Evolutionary conservation across 352 stramenopile species (phyloP), one percentile per base, ranked within the genome.

Genomic region (Pythium pyrilobum): DNA sequence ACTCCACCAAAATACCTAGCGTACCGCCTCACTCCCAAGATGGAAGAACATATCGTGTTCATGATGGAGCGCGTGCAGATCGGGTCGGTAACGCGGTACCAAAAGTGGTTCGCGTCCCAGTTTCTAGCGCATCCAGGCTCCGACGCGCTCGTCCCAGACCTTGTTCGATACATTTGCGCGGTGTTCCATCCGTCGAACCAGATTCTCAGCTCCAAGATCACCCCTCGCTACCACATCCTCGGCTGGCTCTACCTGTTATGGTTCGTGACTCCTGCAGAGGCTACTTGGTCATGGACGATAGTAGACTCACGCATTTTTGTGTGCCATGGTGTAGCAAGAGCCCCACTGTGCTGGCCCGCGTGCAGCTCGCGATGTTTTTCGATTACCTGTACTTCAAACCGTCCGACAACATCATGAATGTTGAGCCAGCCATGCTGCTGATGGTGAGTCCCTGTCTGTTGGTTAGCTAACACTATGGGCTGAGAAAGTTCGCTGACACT

Each of bases 281-380:
- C n/a, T n/a, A n/a, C n/a, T n/a, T n/a, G n/a, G n/a, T n/a, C n/a
- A n/a, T n/a, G n/a, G n/a, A n/a, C n/a, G n/a, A n/a, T n/a, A n/a
- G n/a, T 16, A 16, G n/a, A 36, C 10, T 10, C 0, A 13, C n/a
- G 32, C 29, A 37, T 33, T 40, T 11, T 52, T 27, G 62, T 40
- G 16, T 36, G 15, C 21, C 31, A 13, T 55, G 8, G 27, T 61
- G 56, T 39, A 93, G 81, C 64, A 92, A 92, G 53, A 87, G 66
- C 34, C 77, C 77, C 44, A 78, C 62, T 28, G 72, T 85, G 16
- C 62, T 91, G 20, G 77, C 81, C 24, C 77, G 83, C 38, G 81
- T 89, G 25, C 80, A 92, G 48, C 69, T 91, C 38, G 79, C 83
- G 13, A 94, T 94, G 77, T 94, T 92, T 58, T 91, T 94, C 34